These are phyloP conservation scores for Babesia ovis DNA, from an alignment of 169 alveolate species.

Conservation along the genomic window DNA sequence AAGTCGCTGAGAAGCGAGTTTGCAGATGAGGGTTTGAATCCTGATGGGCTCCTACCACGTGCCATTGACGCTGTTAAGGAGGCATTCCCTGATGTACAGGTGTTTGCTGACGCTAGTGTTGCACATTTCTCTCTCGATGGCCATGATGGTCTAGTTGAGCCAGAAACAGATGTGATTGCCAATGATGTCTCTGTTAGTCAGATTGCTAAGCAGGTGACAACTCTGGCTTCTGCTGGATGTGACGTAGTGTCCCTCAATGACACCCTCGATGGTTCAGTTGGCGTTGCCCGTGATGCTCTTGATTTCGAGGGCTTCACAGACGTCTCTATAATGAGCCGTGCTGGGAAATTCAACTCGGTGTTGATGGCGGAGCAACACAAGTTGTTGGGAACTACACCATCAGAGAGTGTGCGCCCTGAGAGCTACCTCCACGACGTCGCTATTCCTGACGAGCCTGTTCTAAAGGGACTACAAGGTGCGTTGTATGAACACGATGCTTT, in stretches of 20 bases:
- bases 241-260: slow-evolving; percentile 53
- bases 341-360: slow-evolving; percentile 48
- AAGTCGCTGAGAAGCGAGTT: slow-evolving; percentile 36
- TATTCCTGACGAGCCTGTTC: slow-evolving; percentile 11
- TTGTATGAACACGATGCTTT: background rate
- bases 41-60: slow-evolving; percentile 52
- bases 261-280: slow-evolving; percentile 50
- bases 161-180: slow-evolving; percentile 39
- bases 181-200: slow-evolving; percentile 56
- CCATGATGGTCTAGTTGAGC: slow-evolving; percentile 56
- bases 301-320: slow-evolving; percentile 65
- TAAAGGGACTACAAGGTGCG: slow-evolving; percentile 41
- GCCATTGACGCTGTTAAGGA: slow-evolving; percentile 54
- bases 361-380: slow-evolving; percentile 6
- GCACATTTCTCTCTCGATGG: slow-evolving; percentile 52
- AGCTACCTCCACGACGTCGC: slow-evolving; percentile 56
- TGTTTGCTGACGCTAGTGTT: slow-evolving; percentile 61
- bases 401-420: slow-evolving; percentile 33
- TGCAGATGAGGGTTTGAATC: slow-evolving; percentile 60
- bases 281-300: slow-evolving; percentile 44
- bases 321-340: slow-evolving; percentile 49
- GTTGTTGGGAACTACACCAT: slow-evolving; percentile 30
- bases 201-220: slow-evolving; percentile 62
- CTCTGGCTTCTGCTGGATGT: slow-evolving; percentile 56
- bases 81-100: slow-evolving; percentile 53